A percentile compares a stretch with the other conserved stretches of the same genome.
Evolutionary conservation across 2,329 filamentous ascomycete genomes (phyloP).

Genomic region (Ophiostoma himal-ulmi): DNA sequence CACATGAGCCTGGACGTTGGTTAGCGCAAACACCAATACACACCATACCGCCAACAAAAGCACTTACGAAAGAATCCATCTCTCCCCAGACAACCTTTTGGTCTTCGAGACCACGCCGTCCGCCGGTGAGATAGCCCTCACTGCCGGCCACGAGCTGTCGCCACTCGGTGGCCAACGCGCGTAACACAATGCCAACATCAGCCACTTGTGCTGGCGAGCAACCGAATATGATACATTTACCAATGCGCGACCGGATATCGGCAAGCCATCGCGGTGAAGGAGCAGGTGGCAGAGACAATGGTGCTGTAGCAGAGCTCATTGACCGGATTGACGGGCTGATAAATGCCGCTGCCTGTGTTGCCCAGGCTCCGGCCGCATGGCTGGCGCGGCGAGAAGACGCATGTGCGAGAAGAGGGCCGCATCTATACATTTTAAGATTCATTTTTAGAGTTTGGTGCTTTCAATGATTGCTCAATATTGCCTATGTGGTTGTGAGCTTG

Average conservation of each 20-base stretch:
- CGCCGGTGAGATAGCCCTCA: conserved; percentile 66
- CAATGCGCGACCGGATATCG: conserved; percentile 60
- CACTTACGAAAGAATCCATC: conserved; percentile 56
- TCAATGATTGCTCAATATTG: background rate
- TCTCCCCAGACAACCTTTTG: conserved; percentile 78
- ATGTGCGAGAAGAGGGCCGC: background rate
- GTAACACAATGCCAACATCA: conserved; percentile 54
- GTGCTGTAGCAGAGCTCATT: background rate
- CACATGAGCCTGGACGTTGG: conserved; percentile 49
- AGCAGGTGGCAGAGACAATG: background rate
- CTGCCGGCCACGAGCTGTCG: conserved; percentile 64
- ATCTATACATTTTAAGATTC: background rate
- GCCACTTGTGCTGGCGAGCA: conserved; percentile 52
- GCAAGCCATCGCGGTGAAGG: conserved; percentile 56
- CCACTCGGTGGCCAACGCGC: conserved; percentile 61
- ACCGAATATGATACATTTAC: conserved; percentile 71
- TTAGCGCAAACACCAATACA: background rate
- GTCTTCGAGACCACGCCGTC: conserved; percentile 55
- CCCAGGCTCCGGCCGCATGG: background rate
- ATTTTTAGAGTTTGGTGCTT: background rate
- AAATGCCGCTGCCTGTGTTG: background rate
- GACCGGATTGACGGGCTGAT: background rate
- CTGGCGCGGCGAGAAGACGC: background rate
- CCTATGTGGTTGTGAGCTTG: background rate
- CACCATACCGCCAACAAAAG: background rate